These are phyloP conservation scores for Gaeumannomyces sp. DNA, from an alignment of 2,329 filamentous ascomycete species.

Conservation along the genomic window DNA sequence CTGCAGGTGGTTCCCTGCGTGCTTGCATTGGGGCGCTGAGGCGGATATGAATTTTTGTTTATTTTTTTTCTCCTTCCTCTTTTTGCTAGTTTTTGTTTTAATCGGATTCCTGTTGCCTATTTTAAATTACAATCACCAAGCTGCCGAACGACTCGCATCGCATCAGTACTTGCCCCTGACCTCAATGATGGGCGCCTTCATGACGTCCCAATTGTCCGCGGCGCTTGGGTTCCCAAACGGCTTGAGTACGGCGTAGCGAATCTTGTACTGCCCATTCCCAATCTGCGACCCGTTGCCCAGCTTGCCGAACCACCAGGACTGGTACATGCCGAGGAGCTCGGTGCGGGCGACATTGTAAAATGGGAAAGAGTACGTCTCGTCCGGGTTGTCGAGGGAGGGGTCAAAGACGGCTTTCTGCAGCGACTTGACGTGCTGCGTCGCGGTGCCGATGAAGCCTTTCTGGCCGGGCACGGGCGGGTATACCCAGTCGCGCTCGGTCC, in stretches of 20 bases:
- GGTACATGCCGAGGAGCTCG: constrained; percentile 12
- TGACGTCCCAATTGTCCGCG: constrained; percentile 12
- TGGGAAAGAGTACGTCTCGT: constrained; percentile 14
- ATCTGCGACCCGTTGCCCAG: constrained; percentile 24
- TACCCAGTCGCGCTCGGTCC: constrained; percentile 18
- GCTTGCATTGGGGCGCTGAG: no score
- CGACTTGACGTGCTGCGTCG: no score
- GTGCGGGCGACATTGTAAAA: constrained; percentile 17
- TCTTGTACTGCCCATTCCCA: constrained; percentile 28
- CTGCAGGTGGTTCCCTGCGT: no score
- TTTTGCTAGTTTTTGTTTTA: no score
- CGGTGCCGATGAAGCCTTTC: no score
- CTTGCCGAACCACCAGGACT: constrained; percentile 15
- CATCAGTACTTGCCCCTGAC: constrained; percentile 1
- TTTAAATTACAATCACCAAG: no score
- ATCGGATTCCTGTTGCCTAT: no score
- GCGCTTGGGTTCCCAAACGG: constrained; percentile 11
- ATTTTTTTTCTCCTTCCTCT: no score
- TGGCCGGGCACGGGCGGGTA: constrained; percentile 21
- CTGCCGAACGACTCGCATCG: no score
- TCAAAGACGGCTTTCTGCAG: no score
- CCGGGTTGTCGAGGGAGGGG: constrained; percentile 11
- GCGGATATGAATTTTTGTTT: no score
- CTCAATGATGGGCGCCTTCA: neutral
- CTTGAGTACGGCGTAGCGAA: constrained; percentile 10